Percentiles rank a stretch among this genome's conserved stretches.
Conservation (phyloP, 208 protist species). For the Entamoeba moshkovskii region DNA sequence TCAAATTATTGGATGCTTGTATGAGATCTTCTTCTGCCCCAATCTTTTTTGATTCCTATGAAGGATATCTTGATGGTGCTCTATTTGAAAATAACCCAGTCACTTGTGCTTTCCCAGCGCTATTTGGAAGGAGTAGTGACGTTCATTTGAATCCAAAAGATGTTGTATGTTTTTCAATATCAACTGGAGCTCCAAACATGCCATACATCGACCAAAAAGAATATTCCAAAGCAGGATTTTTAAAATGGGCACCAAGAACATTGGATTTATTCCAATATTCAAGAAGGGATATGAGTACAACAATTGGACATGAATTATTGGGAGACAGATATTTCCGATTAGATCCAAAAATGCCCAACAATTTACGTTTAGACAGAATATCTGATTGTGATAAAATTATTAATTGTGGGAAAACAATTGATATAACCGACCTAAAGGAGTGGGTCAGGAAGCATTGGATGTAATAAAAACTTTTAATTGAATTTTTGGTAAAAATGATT, state of each 20-base stretch:
- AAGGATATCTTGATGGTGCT: not conserved
- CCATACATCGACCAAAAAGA: not conserved
- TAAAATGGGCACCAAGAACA: not conserved
- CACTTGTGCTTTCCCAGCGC: not conserved
- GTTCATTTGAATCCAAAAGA: not conserved
- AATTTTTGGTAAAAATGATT: too few species aligned
- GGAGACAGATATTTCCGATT: not conserved
- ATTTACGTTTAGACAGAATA: not conserved
- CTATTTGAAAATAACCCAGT: not conserved
- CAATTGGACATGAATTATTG: not conserved
- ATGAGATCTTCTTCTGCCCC: not conserved
- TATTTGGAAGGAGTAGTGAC: not conserved
- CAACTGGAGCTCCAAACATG: not conserved
- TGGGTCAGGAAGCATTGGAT: not conserved
- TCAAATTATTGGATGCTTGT: not conserved
- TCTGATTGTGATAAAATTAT: not conserved
- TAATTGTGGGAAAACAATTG: not conserved
- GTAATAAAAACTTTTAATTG: not conserved
- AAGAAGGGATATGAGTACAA: not conserved
- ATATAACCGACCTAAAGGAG: not conserved
- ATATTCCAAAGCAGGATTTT: not conserved
- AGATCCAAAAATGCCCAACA: not conserved
- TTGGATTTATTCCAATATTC: not conserved
- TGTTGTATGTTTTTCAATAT: not conserved
- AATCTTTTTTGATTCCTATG: not conserved